Evolutionary conservation across 1,284 basidiomycete species (phyloP).

Genomic region (Ustilago vetiveriae): DNA sequence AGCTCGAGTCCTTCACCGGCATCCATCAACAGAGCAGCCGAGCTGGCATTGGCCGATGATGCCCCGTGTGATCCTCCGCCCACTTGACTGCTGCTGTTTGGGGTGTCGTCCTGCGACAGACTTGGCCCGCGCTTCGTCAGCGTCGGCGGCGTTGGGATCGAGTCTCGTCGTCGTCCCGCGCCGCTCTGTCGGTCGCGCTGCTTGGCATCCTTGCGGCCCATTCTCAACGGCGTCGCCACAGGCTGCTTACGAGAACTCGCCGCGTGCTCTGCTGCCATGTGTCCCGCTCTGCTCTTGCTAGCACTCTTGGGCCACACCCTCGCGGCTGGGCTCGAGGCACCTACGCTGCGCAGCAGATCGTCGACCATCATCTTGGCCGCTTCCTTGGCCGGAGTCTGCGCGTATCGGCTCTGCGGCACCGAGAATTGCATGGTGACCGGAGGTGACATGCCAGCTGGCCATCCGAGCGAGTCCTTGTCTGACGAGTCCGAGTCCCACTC

Average conservation of each 20-base stretch:
- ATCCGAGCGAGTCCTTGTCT: slow-evolving; percentile 69
- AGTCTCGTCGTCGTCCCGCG: slow-evolving; percentile 45
- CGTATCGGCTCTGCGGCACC: slow-evolving; percentile 75
- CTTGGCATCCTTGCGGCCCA: slow-evolving; percentile 37
- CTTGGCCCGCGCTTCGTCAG: slow-evolving; percentile 48
- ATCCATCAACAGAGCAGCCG: slow-evolving; percentile 55
- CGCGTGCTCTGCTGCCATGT: not conserved
- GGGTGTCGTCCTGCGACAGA: slow-evolving; percentile 17
- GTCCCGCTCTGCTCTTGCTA: slow-evolving; percentile 10
- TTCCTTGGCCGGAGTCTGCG: slow-evolving; percentile 70
- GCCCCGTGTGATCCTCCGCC: slow-evolving; percentile 6
- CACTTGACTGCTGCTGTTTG: slow-evolving; percentile 24
- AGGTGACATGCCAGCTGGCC: slow-evolving; percentile 79
- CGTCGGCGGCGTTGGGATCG: slow-evolving; percentile 64
- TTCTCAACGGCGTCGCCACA: slow-evolving; percentile 52
- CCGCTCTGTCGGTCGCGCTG: slow-evolving; percentile 23
- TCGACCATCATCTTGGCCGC: slow-evolving; percentile 63
- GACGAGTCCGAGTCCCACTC: slow-evolving; percentile 56
- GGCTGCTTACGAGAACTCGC: slow-evolving; percentile 41
- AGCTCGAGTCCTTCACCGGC: slow-evolving; percentile 48
- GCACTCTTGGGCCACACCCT: slow-evolving; percentile 44
- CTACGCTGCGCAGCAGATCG: slow-evolving; percentile 63
- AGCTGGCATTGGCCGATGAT: slow-evolving; percentile 29
- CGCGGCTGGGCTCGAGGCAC: slow-evolving; percentile 34
- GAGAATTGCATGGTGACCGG: slow-evolving; percentile 84